Conservation (phyloP, 23 red algal species). For the Gracilaria vermiculophylla region DNA sequence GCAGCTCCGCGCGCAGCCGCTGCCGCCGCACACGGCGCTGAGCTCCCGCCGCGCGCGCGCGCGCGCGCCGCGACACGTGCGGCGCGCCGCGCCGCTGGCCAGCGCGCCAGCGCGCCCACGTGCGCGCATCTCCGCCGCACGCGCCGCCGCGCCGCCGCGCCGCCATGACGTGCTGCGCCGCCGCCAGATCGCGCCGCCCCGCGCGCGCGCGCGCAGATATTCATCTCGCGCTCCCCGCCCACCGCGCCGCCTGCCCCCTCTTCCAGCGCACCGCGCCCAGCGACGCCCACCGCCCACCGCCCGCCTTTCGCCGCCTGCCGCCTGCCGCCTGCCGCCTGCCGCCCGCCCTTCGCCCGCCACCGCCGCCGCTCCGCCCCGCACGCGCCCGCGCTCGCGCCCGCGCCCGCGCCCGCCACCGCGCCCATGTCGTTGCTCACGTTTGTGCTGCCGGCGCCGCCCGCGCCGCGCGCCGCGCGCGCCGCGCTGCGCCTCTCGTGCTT, state of each 20-base stretch:
- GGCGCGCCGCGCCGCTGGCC: neutral
- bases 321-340: no score
- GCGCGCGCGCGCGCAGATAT: neutral
- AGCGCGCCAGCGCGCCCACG: neutral
- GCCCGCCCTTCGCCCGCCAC: neutral
- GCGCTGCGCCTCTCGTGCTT: neutral
- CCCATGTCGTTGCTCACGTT: slow-evolving; percentile 6
- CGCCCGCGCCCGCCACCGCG: neutral
- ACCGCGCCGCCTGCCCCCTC: no score
- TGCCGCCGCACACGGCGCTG: no score
- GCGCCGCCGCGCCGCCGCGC: neutral
- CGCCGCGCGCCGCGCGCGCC: neutral
- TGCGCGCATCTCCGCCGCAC: neutral
- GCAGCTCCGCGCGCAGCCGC: no score
- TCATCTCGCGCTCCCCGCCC: no score
- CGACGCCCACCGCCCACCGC: no score
- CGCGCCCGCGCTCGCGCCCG: neutral
- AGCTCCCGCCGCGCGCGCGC: no score
- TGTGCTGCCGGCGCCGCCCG: neutral
- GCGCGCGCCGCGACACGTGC: no score
- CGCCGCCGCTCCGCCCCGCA: neutral
- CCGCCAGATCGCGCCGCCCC: no score
- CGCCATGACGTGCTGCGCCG: neutral
- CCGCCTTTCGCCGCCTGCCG: neutral
- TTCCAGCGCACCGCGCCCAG: no score